These are phyloP conservation scores for Triticum urartu DNA, from an alignment of 176 grass and related monocot species.

Conservation along the genomic window DNA sequence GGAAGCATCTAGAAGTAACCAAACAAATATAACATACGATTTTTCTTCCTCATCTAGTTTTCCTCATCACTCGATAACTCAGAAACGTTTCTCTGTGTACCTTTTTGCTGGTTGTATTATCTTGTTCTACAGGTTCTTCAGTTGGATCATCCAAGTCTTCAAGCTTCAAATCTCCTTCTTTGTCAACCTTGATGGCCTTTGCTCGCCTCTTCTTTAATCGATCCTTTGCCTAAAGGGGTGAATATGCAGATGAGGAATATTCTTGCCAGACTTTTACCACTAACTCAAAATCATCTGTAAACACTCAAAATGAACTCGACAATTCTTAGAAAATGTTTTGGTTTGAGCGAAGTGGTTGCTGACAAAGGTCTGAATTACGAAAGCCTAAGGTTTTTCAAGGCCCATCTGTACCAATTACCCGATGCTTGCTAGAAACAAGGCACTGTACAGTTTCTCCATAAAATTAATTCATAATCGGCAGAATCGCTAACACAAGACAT, in stretches of 20 bases:
- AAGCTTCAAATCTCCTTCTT: constrained; percentile 80
- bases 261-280: background rate
- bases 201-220: constrained; percentile 75
- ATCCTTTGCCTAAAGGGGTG: constrained; percentile 75
- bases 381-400: background rate
- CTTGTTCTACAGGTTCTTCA: constrained; percentile 53
- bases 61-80: background rate
- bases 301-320: background rate
- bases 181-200: constrained; percentile 88
- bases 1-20: no score
- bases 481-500: background rate
- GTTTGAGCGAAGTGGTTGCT: background rate
- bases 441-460: background rate
- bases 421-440: background rate
- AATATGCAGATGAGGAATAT: constrained; percentile 4
- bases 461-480: constrained; percentile 13
- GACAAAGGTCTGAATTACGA: background rate
- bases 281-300: background rate
- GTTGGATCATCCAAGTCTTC: constrained; percentile 68
- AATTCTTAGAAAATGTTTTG: background rate
- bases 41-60: no score
- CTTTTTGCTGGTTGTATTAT: constrained; percentile 73
- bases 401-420: background rate
- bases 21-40: no score
- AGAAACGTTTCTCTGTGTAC: constrained; percentile 36